Percentiles rank a stretch among this genome's conserved stretches.
These are phyloP conservation scores for Usnea hakonensis DNA, from an alignment of 495 filamentous ascomycete genomes.

Conservation along the genomic window DNA sequence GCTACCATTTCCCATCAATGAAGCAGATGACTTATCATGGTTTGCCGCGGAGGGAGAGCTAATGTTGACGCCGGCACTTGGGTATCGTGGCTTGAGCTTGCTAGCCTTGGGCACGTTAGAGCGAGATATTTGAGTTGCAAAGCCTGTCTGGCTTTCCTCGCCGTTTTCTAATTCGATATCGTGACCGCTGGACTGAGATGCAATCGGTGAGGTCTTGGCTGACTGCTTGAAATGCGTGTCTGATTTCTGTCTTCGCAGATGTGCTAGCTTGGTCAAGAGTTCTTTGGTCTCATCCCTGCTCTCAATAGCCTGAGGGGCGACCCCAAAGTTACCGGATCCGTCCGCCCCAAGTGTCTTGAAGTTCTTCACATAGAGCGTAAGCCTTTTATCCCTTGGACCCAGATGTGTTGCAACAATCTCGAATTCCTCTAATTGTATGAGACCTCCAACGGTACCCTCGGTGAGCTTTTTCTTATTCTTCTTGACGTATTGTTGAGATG, in stretches of 20 bases:
- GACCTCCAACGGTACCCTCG: constrained; percentile 26
- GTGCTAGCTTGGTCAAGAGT: constrained; percentile 15
- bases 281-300: neutral
- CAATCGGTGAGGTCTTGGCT: constrained; percentile 15
- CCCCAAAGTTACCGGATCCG: constrained; percentile 24
- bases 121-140: constrained; percentile 14
- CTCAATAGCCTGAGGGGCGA: constrained; percentile 19
- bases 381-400: constrained; percentile 24
- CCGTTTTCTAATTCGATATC: neutral
- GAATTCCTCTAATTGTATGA: constrained; percentile 34
- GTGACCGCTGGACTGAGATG: constrained; percentile 1
- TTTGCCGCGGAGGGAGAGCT: neutral
- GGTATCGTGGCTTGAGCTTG: neutral
- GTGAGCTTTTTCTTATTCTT: constrained; percentile 22
- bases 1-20: neutral
- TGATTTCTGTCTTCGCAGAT: constrained; percentile 17
- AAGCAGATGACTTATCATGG: neutral
- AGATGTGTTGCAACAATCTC: constrained; percentile 33
- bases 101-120: neutral
- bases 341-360: constrained; percentile 32
- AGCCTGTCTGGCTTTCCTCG: constrained; percentile 4
- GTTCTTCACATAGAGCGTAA: constrained; percentile 30
- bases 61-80: neutral
- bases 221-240: constrained; percentile 21
- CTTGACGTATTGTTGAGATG: constrained; percentile 22